phyloP scores from a whole-genome alignment of 2,329 filamentous ascomycete species.

The Cadophora luteo-olivacea region DNA sequence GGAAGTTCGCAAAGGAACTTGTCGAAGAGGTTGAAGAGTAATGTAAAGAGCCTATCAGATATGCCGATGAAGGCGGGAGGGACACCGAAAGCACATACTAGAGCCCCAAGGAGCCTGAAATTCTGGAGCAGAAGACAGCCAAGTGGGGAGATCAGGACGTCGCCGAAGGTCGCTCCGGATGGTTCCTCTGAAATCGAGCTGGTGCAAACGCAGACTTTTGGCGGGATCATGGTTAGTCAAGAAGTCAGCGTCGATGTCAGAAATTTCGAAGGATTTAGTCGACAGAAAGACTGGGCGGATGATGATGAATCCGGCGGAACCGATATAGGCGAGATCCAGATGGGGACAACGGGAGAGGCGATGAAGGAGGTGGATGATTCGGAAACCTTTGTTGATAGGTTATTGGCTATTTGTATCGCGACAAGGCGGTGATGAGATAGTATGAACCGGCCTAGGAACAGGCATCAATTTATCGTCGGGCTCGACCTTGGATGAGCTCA shows the following conservation, averaged over 20 bases:
- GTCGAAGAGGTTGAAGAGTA: conserved; percentile 10
- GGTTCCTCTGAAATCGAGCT: conserved; percentile 21
- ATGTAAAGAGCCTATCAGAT: conserved; percentile 5
- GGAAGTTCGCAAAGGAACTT: neutral
- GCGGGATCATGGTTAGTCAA: conserved; percentile 69
- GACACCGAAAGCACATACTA: no score
- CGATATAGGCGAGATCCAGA: conserved; percentile 14
- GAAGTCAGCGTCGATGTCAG: conserved; percentile 62
- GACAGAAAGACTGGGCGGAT: neutral
- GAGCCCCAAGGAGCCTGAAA: no score
- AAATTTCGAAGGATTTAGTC: conserved; percentile 19
- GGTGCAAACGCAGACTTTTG: conserved; percentile 45
- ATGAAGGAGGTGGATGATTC: conserved; percentile 28
- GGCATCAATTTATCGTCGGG: no score
- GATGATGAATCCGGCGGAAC: conserved; percentile 3
- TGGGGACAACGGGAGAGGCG: conserved; percentile 21
- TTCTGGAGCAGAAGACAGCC: no score
- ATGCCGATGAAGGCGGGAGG: no score
- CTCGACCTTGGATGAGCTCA: no score
- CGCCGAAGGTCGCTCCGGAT: neutral
- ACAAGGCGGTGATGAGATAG: no score
- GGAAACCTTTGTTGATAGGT: conserved; percentile 29
- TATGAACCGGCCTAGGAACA: no score
- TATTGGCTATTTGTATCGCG: conserved; percentile 27
- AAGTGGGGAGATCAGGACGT: no score